phyloP scores from a whole-genome alignment of 2,329 filamentous ascomycete genomes.

The Biscogniauxia sp. region DNA sequence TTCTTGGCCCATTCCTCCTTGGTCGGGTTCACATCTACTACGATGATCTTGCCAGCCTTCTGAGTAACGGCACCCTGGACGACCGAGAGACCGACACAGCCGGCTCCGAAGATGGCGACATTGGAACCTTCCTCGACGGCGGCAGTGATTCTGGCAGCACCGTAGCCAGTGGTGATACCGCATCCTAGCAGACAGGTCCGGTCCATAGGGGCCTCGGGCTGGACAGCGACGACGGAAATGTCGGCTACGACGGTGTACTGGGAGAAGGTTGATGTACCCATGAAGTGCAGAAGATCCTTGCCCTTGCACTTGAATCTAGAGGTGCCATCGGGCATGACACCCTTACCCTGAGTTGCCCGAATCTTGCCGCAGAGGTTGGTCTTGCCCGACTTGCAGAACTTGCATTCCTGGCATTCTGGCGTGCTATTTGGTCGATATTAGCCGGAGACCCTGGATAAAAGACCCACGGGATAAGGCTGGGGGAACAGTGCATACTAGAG shows the following conservation, averaged over 20 bases:
- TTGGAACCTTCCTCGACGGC: conserved; percentile 87
- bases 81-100: conserved; percentile 92
- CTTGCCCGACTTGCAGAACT: conserved; percentile 99
- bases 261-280: conserved; percentile 98
- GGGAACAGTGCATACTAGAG: conserved; percentile 64
- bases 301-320: conserved; percentile 93
- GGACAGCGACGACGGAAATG: conserved; percentile 95
- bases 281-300: conserved; percentile 95
- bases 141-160: conserved; percentile 90
- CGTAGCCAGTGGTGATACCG: conserved; percentile 98
- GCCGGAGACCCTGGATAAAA: conserved; percentile 1
- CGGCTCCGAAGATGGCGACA: conserved; percentile 90
- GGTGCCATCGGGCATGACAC: conserved; percentile 96
- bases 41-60: conserved; percentile 74
- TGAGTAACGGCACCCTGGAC: conserved; percentile 90
- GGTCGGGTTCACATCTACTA: conserved; percentile 72
- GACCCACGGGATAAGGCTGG: conserved; percentile 2
- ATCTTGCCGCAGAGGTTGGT: conserved; percentile 99
- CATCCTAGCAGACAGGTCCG: conserved; percentile 93
- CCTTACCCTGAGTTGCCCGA: conserved; percentile 90
- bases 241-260: conserved; percentile 99
- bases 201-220: conserved; percentile 89
- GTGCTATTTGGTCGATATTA: conserved; percentile 57
- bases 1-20: conserved; percentile 93
- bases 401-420: conserved; percentile 95